Evolutionary conservation across 78 protist genomes (phyloP).

Genomic region (Mastigamoeba balamuthi): DNA sequence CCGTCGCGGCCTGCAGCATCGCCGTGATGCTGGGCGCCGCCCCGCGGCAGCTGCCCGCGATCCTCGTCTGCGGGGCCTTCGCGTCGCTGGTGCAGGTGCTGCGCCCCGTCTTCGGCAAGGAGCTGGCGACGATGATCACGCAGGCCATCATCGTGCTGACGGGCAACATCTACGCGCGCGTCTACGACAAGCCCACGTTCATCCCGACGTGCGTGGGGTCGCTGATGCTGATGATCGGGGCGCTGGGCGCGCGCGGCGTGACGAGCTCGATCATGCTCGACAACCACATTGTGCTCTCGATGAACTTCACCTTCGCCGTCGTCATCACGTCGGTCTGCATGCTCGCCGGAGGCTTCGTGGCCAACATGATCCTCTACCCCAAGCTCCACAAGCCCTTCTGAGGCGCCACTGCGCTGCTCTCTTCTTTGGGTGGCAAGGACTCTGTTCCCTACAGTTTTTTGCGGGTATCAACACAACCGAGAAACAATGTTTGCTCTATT

Average conservation of each 20-base stretch:
- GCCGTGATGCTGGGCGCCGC: neutral
- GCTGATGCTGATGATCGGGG: no score
- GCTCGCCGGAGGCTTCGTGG: neutral
- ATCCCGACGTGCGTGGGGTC: neutral
- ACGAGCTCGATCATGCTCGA: neutral
- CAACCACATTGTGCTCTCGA: neutral
- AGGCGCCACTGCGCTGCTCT: no score
- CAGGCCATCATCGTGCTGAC: neutral
- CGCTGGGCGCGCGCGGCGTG: neutral
- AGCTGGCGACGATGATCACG: neutral
- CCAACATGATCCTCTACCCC: no score
- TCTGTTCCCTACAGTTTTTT: no score
- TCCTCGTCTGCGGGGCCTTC: no score
- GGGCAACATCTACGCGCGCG: neutral
- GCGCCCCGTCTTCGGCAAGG: neutral
- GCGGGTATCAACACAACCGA: no score
- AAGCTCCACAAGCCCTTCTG: no score
- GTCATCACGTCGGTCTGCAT: neutral
- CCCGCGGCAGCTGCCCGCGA: neutral
- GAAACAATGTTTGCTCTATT: no score
- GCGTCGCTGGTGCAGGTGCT: no score
- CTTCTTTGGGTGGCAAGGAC: no score
- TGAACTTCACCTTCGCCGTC: neutral
- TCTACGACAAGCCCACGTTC: neutral
- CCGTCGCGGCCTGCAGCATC: neutral